Evolutionary conservation across 768 basidiomycete species (phyloP), one percentile per base, ranked within the genome.

Genomic region (Tremella fuciformis): DNA sequence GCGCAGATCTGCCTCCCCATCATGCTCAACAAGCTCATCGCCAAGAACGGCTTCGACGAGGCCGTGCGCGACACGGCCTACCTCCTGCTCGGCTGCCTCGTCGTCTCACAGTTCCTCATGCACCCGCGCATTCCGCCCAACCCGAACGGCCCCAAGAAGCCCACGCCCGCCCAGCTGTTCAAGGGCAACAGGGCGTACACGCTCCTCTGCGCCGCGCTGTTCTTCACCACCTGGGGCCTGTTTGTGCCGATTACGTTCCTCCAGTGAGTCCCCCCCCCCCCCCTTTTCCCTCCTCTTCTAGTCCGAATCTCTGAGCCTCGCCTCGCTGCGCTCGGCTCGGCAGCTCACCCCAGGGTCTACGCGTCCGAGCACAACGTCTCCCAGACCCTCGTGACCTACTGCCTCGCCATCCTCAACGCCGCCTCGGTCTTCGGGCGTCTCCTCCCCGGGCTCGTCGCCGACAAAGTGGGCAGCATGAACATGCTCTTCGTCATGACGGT

Each of bases 21-120:
- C 65, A 72, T 77, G 78, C 80, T 59, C 73, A 76, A 57, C 67
- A 34, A 62, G 64, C 50, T 69, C 16, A 66, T 69, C 56, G 56
- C 18, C 9, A 52, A 51, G 7, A 62, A 69, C 24, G 64, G 64
- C 4, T 69, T 65, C 56, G n/a, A 42, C 38, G n/a, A 38, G 8
- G 65, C 67, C 38, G 64, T 69, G n/a, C 64, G 63, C 53, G 57
- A 54, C 44, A 69, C 64, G 19, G 64, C 58, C 9, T 63, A 60
- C 42, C 59, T 69, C 0, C 39, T 69, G 18, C 19, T 61, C 29
- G 67, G 64, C 11, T 62, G 55, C 41, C 39, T 65, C 18, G 46
- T 69, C 9, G n/a, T 63, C 19, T 55, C 67, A 2, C 18, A 24
- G 25, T 53, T 49, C 16, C 50, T 65, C 11, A 53, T 65, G 55